Percentiles rank a stretch among this genome's conserved stretches.
These are phyloP conservation scores for Paramyrothecium roridum DNA, from an alignment of 2,329 filamentous ascomycete species.

Conservation along the genomic window DNA sequence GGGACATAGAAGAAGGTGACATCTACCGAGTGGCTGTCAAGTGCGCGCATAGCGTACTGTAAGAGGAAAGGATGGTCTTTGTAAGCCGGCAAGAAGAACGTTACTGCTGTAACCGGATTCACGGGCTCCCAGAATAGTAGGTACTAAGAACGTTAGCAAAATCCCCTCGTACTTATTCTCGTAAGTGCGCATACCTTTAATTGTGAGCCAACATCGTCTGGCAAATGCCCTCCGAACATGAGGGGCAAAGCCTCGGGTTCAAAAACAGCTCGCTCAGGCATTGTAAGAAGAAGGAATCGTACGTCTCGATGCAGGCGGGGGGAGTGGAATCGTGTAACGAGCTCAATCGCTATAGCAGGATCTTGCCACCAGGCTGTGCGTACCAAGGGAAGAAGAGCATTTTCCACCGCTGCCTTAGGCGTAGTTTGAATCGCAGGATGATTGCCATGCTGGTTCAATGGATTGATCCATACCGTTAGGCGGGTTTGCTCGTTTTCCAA, in stretches of 20 bases:
- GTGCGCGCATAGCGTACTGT: conserved; percentile 92
- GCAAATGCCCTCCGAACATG: conserved; percentile 73
- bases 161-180: not conserved
- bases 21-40: conserved; percentile 94
- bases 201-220: conserved; percentile 72
- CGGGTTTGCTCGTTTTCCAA: conserved; percentile 82
- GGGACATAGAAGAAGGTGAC: conserved; percentile 99
- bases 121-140: conserved; percentile 90
- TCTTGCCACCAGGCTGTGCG: conserved; percentile 84
- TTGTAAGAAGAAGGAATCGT: conserved; percentile 74
- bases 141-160: conserved; percentile 52
- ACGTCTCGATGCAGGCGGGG: conserved; percentile 71
- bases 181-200: conserved; percentile 60
- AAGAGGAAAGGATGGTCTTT: conserved; percentile 88
- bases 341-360: conserved; percentile 82
- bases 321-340: conserved; percentile 76
- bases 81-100: conserved; percentile 88
- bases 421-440: conserved; percentile 35
- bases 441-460: conserved; percentile 57
- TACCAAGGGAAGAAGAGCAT: conserved; percentile 61
- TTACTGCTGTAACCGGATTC: conserved; percentile 89
- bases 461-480: conserved; percentile 85
- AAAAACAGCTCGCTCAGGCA: conserved; percentile 76
- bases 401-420: conserved; percentile 35
- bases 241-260: conserved; percentile 82